phyloP scores from a whole-genome alignment of 331 rosid species.

The Arachis monticola region DNA sequence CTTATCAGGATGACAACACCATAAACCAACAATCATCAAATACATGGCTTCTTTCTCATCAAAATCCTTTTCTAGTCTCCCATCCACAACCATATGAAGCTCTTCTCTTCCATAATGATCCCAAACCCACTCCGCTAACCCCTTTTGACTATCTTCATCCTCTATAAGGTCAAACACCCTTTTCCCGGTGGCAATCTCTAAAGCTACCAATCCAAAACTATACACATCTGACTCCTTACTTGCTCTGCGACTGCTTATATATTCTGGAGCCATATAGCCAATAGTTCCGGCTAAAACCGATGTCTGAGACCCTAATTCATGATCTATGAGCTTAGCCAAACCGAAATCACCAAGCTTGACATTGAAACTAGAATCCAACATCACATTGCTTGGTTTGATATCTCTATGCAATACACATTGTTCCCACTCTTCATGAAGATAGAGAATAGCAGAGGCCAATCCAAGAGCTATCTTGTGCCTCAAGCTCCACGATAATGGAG shows the following conservation, averaged over 20 bases:
- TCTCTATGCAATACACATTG: constrained; percentile 65
- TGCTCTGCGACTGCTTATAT: constrained; percentile 49
- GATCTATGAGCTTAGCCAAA: constrained; percentile 56
- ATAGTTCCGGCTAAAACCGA: constrained; percentile 54
- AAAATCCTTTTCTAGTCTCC: constrained; percentile 32
- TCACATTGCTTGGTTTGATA: constrained; percentile 62
- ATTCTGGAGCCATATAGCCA: constrained; percentile 62
- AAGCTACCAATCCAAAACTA: constrained; percentile 59
- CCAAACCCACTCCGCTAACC: constrained; percentile 62
- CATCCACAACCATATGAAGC: constrained; percentile 40
- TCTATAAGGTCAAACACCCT: constrained; percentile 20
- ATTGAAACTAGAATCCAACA: constrained; percentile 59
- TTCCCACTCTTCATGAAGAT: constrained; percentile 67
- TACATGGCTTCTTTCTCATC: constrained; percentile 46
- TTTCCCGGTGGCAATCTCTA: constrained; percentile 55
- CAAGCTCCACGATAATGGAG: constrained; percentile 40
- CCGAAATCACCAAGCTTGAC: constrained; percentile 68
- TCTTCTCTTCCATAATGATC: constrained; percentile 52
- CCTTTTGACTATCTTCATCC: not conserved
- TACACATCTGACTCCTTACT: constrained; percentile 37
- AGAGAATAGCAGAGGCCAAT: constrained; percentile 53
- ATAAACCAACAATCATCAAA: constrained; percentile 52
- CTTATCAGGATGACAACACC: constrained; percentile 60
- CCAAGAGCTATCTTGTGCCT: constrained; percentile 55
- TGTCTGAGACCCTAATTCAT: constrained; percentile 53